A percentile compares a stretch with the other conserved stretches of the same genome.
Evolutionary conservation across 1,284 basidiomycete species (phyloP).

Genomic region (Puccinia horiana): DNA sequence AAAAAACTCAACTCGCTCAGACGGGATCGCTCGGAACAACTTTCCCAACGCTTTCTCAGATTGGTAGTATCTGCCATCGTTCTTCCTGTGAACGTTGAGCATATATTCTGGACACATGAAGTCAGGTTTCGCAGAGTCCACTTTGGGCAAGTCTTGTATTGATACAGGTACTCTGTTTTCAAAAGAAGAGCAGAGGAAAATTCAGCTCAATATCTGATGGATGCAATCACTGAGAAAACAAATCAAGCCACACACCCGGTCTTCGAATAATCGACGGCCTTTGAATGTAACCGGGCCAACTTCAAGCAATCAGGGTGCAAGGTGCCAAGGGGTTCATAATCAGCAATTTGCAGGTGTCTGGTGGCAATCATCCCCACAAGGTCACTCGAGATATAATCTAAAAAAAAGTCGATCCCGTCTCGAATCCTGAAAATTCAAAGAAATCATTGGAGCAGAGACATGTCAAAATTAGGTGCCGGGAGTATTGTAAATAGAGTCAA

Average conservation of each 20-base stretch:
- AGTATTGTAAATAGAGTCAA: background rate
- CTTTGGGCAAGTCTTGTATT: constrained; percentile 31
- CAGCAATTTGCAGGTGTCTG: constrained; percentile 71
- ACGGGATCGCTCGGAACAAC: constrained; percentile 31
- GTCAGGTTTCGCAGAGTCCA: constrained; percentile 13
- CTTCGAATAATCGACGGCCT: constrained; percentile 63
- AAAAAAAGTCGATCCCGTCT: constrained; percentile 73
- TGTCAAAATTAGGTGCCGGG: background rate
- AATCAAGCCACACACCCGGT: constrained; percentile 31
- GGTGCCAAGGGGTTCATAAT: constrained; percentile 64
- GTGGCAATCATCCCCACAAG: constrained; percentile 62
- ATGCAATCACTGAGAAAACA: background rate
- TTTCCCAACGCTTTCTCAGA: constrained; percentile 29
- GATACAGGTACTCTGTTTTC: constrained; percentile 20
- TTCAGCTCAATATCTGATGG: background rate
- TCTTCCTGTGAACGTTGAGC: background rate
- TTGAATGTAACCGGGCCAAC: constrained; percentile 68
- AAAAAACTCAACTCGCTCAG: constrained; percentile 33
- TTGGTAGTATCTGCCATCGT: constrained; percentile 18
- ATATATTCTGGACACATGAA: constrained; percentile 47
- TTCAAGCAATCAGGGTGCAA: constrained; percentile 67
- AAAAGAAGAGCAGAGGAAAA: background rate
- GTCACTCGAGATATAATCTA: constrained; percentile 71
- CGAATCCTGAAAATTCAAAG: constrained; percentile 59
- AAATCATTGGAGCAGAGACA: background rate